Evolutionary conservation across 129 eudicot species (phyloP).

Genomic region (Centaurea solstitialis): DNA sequence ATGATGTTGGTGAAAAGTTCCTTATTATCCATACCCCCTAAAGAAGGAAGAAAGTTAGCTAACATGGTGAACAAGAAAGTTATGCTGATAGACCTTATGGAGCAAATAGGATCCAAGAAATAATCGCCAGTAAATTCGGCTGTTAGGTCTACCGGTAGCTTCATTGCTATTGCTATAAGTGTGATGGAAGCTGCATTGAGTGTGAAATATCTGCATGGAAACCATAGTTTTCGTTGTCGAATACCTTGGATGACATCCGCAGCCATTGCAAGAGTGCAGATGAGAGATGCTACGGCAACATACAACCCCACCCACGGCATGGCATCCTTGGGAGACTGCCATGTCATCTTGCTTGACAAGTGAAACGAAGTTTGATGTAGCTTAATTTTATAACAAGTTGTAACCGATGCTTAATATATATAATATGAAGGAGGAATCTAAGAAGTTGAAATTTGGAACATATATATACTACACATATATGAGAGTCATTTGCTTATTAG

Average conservation of each 20-base stretch:
- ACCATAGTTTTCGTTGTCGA: slow-evolving; percentile 4
- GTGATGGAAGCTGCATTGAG: neutral
- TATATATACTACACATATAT: no score
- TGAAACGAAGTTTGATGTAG: neutral
- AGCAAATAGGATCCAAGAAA: neutral
- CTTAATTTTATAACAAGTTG: no score
- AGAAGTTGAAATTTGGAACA: no score
- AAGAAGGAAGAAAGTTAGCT: slow-evolving; percentile 19
- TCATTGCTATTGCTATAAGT: neutral
- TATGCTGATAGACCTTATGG: neutral
- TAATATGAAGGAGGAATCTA: no score
- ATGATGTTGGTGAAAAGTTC: neutral
- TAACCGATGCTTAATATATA: neutral
- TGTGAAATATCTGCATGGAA: slow-evolving; percentile 5
- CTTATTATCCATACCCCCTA: slow-evolving; percentile 13
- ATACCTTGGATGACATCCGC: slow-evolving; percentile 21
- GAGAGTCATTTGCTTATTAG: no score
- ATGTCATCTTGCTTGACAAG: neutral
- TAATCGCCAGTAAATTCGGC: no score
- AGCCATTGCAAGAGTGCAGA: no score
- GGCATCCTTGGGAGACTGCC: neutral
- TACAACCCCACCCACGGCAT: slow-evolving; percentile 21
- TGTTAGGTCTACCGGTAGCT: neutral
- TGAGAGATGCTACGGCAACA: slow-evolving; percentile 22
- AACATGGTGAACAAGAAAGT: neutral